Base-by-base conservation (phyloP, 2,329 filamentous ascomycete genomes). In the Periconia macrospinosa region DNA sequence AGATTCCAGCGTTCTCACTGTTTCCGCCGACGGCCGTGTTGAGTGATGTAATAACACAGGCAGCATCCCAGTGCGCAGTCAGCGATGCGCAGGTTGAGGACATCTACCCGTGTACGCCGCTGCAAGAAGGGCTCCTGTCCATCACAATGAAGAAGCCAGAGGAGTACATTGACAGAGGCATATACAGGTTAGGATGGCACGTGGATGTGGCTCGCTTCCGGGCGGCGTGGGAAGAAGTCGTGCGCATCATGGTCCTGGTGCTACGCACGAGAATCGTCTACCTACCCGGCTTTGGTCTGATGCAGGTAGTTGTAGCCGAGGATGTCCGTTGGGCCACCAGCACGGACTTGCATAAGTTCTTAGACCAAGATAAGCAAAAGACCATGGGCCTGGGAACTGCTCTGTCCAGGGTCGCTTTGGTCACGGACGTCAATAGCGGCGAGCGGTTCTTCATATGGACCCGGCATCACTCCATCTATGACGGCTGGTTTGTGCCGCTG, bases 401-500 rank as follows among this genome's bases (percentile, higher is more conserved):
- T 6, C 41, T 44, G 6, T 3, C 6, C 5, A 3, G 44, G 8
- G 2, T 3, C n/a, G 15, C 19, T 8, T 19, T 45, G 14, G 30
- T 45, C 10, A 3, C 5, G 23, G 23, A 27, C 5, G 5, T 8
- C 23, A 3, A 27, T 8, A 8, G 23, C 3, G 8, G 5, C 23
- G 8, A 27, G 3, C 15, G 37, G 10, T 15, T 54, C 35, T 64
- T 75, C 44, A 59, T 70, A 42, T 71, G 66, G 68, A 73, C 69
- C 0, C 33, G 70, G 11, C 74, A 76, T 45, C 74, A 76, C 49
- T 64, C 66, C 0, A 40, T 73, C 1, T 76, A 73, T 41, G 74
- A 76, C 52, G 74, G 69, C 9, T 55, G 51, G 40, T 50, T 53
- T 3, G 19, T 55, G 2, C 37, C 35, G 1, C 23, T 35, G 1